Evolutionary conservation across 2,329 filamentous ascomycete species (phyloP).

Genomic region (Lachnellula occidentalis): DNA sequence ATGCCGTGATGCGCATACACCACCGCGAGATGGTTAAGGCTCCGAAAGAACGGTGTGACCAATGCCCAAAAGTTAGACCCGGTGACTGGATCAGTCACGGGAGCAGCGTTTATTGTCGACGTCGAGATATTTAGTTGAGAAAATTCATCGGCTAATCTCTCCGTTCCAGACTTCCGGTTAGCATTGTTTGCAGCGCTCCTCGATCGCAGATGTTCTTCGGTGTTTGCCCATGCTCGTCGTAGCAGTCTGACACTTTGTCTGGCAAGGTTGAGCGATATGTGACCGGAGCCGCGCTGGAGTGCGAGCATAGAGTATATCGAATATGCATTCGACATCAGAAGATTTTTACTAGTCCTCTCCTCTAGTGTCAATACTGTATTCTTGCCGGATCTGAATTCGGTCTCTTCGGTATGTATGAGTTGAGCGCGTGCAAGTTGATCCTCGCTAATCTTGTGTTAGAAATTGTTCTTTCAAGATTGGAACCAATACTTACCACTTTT

Average conservation of each 20-base stretch:
- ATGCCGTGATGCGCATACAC: constrained; percentile 81
- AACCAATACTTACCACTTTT: constrained; percentile 47
- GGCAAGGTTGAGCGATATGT: constrained; percentile 52
- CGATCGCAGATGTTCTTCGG: constrained; percentile 25
- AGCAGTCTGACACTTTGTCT: constrained; percentile 50
- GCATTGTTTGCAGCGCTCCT: neutral
- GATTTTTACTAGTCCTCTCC: constrained; percentile 22
- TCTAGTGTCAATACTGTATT: constrained; percentile 15
- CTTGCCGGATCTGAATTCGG: constrained; percentile 12
- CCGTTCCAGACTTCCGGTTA: constrained; percentile 17
- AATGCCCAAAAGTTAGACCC: constrained; percentile 76
- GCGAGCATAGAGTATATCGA: constrained; percentile 32
- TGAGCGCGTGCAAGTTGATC: constrained; percentile 26
- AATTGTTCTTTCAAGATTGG: neutral
- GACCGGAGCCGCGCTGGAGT: constrained; percentile 44
- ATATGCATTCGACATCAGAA: constrained; percentile 33
- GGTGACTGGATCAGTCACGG: constrained; percentile 30
- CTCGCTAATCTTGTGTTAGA: constrained; percentile 19
- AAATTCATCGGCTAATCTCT: constrained; percentile 28
- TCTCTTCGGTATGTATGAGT: constrained; percentile 22
- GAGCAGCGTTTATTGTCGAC: constrained; percentile 37
- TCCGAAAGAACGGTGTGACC: constrained; percentile 66
- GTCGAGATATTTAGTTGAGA: constrained; percentile 32
- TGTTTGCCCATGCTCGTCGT: constrained; percentile 35
- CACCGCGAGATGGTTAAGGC: constrained; percentile 66